Base-by-base conservation (phyloP, 2,329 filamentous ascomycete genomes). In the Apiospora sp. region DNA sequence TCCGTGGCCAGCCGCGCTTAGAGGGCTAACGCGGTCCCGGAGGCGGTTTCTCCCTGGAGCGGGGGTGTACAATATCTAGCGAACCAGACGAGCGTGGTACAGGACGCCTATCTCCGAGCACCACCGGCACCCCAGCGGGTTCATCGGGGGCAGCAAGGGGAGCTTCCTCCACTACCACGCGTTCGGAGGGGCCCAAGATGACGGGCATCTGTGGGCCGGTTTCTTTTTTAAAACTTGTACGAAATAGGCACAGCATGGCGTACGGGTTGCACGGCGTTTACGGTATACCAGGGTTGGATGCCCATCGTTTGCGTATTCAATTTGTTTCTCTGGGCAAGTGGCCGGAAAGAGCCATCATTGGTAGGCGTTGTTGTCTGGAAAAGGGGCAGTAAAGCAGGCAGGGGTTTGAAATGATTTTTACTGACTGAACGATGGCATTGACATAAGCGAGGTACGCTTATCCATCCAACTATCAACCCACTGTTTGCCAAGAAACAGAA, bases 1-100 rank as follows among this genome's bases (percentile, higher is more conserved):
- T 88, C 87, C 24, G 84, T 88, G 51, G 80, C 84, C 68, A 84
- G 84, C 75, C 84, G 86, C 71, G 86, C 83, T 67, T 88, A 84
- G 81, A 73, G 24, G 67, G 67, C 41, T 37, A 68, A 46, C 43
- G 67, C 24, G 41, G 44, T 19, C 44, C 41, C 67, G 41, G 44
- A 68, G 43, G 67, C 6, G 14, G 22, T 27, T 13, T 34, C 54
- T 61, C 54, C 54, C 16, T 12, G 54, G 30, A 61, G 54, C 19
- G 54, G 16, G 19, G 54, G 30, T 19, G 54, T 12, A n/a, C 30
- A 37, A 12, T 61, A 61, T 61, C 19, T 61, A 37, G 14, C 16
- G 34, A 61, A 37, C 16, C 54, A 61, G 54, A 22, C 16, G 16
- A 30, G 22, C 22, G 54, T 61, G 30, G 54, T 61, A 22, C 30